Evolutionary conservation across 257 asterid genomes (phyloP).

Genomic region (Rehmannia glutinosa): DNA sequence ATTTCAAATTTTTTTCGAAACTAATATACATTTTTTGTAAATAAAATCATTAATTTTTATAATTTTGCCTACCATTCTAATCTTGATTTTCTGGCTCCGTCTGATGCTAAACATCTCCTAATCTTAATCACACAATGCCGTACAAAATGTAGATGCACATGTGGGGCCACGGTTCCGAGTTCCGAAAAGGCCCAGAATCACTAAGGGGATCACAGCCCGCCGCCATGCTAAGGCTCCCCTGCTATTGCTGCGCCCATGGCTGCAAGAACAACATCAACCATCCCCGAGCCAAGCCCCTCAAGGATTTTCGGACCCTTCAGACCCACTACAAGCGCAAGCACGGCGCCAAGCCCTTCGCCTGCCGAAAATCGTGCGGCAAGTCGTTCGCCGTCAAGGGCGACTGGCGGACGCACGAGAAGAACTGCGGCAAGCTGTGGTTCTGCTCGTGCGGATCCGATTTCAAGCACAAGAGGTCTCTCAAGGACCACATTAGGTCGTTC

Average conservation of each 20-base stretch:
- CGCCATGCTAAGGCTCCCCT: constrained; percentile 83
- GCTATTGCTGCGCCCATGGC: constrained; percentile 79
- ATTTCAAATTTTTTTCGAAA: no score
- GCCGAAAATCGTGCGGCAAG: constrained; percentile 71
- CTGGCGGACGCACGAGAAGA: constrained; percentile 93
- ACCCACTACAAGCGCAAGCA: constrained; percentile 96
- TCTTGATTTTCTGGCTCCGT: no score
- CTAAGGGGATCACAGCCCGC: constrained; percentile 81
- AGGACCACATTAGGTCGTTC: constrained; percentile 78
- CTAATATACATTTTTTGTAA: no score
- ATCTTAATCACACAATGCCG: no score
- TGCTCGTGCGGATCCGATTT: constrained; percentile 87
- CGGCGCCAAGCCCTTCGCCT: constrained; percentile 67
- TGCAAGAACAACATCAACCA: constrained; percentile 93
- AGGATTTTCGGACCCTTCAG: constrained; percentile 87
- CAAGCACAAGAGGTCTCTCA: constrained; percentile 86
- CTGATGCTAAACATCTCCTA: no score
- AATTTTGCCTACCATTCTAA: no score
- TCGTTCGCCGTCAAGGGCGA: constrained; percentile 88
- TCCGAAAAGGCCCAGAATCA: constrained; percentile 76
- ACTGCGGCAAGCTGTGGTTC: constrained; percentile 90
- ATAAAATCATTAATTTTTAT: no score
- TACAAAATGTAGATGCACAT: constrained; percentile 71
- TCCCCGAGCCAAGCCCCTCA: constrained; percentile 79
- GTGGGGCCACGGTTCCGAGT: constrained; percentile 99